Conservation (phyloP, 1,139 yeast genomes). For the Petasospora fabianii region DNA sequence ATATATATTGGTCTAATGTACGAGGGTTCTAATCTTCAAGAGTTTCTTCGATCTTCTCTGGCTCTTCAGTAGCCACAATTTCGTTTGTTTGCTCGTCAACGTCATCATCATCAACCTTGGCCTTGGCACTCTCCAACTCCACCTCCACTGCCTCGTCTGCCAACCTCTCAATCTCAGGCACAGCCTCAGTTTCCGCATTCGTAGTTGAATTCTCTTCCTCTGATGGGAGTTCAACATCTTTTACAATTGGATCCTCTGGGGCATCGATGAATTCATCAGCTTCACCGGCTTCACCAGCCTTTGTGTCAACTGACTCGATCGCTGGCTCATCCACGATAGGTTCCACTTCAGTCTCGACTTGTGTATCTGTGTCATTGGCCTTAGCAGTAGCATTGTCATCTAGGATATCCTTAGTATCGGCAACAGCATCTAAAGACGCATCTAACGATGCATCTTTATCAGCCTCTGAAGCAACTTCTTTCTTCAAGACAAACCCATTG, state of each 20-base stretch:
- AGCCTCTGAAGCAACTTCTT: not conserved
- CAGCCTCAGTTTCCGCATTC: too few relatives aligned
- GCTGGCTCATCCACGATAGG: too few relatives aligned
- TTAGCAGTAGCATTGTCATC: not conserved
- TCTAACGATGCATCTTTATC: not conserved
- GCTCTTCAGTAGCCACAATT: not conserved
- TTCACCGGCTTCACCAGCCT: not conserved
- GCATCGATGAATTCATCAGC: not conserved
- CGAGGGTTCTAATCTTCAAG: too few relatives aligned
- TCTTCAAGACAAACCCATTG: conserved; percentile 9
- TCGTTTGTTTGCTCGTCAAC: not conserved
- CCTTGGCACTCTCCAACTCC: not conserved
- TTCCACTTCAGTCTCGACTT: too few relatives aligned
- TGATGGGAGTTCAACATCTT: not conserved
- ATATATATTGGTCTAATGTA: too few relatives aligned
- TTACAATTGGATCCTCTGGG: not conserved
- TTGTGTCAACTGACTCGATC: too few relatives aligned
- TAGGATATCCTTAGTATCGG: not conserved
- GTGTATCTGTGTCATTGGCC: not conserved
- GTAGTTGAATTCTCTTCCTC: not conserved
- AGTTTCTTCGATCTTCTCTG: not conserved
- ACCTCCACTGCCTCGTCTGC: too few relatives aligned
- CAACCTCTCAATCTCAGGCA: too few relatives aligned
- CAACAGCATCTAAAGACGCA: not conserved
- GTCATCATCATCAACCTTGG: not conserved